phyloP scores from a whole-genome alignment of 441 rosid species.

The Arabidopsis lyrata region DNA sequence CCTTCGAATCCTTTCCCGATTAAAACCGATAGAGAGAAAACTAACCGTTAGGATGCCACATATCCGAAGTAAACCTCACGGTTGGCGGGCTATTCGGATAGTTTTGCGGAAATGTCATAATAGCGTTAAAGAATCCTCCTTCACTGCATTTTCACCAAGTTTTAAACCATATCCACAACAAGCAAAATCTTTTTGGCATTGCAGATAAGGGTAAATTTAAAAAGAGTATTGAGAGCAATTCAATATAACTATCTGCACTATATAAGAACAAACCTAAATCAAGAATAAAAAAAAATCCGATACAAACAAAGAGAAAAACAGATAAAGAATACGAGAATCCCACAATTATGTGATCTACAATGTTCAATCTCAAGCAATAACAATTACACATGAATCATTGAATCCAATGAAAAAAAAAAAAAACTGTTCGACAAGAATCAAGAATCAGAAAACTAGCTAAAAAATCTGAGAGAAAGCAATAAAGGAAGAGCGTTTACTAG shows the following conservation, averaged over 20 bases:
- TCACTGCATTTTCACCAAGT: constrained; percentile 50
- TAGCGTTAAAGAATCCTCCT: constrained; percentile 68
- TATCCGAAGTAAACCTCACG: constrained; percentile 62
- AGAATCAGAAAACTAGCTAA: background rate
- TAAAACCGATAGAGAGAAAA: constrained; percentile 3
- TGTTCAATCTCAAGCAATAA: background rate
- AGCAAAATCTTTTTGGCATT: background rate
- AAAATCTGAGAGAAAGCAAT: background rate
- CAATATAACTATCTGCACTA: background rate
- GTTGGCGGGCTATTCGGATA: constrained; percentile 67
- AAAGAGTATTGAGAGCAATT: background rate
- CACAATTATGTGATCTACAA: background rate
- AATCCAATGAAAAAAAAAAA: background rate
- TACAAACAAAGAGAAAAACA: background rate
- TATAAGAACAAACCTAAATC: constrained; percentile 7
- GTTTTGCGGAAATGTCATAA: constrained; percentile 60
- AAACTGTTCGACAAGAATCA: no score
- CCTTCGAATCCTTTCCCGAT: background rate
- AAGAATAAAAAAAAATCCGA: background rate
- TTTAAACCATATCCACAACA: constrained; percentile 7
- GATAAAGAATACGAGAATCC: background rate
- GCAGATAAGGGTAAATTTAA: background rate
- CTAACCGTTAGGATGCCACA: constrained; percentile 77
- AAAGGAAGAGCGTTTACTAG: constrained; percentile 46
- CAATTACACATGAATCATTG: background rate